phyloP scores from a whole-genome alignment of 2,329 filamentous ascomycete species.

The Aurifilum marmelostoma region DNA sequence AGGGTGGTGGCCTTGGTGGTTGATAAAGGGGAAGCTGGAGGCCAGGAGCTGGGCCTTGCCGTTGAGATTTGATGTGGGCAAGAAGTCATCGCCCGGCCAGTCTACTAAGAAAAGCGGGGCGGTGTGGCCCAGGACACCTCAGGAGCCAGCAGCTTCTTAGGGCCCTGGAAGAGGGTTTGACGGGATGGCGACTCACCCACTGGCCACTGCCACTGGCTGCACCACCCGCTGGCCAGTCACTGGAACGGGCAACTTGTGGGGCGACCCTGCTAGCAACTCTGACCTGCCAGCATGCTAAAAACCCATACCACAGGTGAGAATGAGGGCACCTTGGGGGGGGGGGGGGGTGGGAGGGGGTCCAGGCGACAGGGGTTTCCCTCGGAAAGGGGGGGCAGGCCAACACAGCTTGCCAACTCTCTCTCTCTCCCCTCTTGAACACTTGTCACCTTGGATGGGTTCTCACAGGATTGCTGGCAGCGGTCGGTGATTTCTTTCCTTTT shows the following conservation, averaged over 20 bases:
- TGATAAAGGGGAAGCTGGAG: slow-evolving; percentile 30
- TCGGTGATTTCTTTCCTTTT: background rate
- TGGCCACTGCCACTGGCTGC: slow-evolving; percentile 21
- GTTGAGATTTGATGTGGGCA: slow-evolving; percentile 31
- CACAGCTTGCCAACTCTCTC: background rate
- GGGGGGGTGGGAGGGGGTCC: background rate
- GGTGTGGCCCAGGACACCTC: slow-evolving; percentile 6
- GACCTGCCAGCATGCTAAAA: background rate
- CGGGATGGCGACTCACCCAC: slow-evolving; percentile 19
- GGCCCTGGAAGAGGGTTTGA: background rate
- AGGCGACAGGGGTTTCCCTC: background rate
- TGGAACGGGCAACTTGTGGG: slow-evolving; percentile 29
- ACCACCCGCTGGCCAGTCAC: slow-evolving; percentile 21
- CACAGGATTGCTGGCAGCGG: background rate
- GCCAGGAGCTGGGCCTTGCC: slow-evolving; percentile 28
- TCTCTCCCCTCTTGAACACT: slow-evolving; percentile 4
- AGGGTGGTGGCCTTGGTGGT: slow-evolving; percentile 28
- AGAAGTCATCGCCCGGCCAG: slow-evolving; percentile 30
- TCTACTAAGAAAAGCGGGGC: slow-evolving; percentile 26
- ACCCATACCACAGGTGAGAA: slow-evolving; percentile 7
- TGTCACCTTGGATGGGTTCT: slow-evolving; percentile 5
- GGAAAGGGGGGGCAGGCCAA: slow-evolving; percentile 7
- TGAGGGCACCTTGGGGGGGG: background rate
- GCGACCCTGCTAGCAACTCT: slow-evolving; percentile 11
- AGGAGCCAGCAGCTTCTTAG: background rate